Evolutionary conservation across 805 yeast species (phyloP), one percentile per base, ranked within the genome.

Genomic region (Candida morakotiae): DNA sequence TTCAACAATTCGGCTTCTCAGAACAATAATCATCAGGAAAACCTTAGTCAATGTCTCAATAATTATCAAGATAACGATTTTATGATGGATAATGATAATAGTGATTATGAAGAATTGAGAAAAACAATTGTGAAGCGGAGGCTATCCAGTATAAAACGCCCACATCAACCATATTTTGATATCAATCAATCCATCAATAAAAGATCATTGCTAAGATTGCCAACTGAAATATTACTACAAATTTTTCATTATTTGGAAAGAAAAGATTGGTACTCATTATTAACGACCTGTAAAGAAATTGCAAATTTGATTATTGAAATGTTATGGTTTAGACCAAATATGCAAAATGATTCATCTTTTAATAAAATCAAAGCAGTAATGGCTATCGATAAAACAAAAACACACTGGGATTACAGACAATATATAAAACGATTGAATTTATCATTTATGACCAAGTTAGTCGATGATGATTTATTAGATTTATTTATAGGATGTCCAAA

Each of bases 261-360:
- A 28, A 77, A 73, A 45, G 88, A 83, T 48, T 62, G 81, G 41
- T 78, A 77, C 19, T 67, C 77, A 10, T 59, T 83, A 16, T 63
- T 87, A 43, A 69, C 87, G 1, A 89, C 87, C 6, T 88, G 95
- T 60, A 79, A 77, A 49, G 74, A 79, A 43, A 88, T 95, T 83
- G 84, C 88, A 9, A 75, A 78, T 46, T 67, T 85, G 28, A 79
- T 85, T 10, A 79, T 87, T 9, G 95, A 86, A 50, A 69, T 82
- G 28, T 64, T 89, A 21, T 89, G 96, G 94, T 85, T 86, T 54
- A 75, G 98, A 41, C 96, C 97, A 3, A 76, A 75, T 29, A 70
- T 86, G 58, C 75, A 73, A 43, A 67, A 69, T 42, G 70, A 67
- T 31, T 41, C 55, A 2, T 67, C 79, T 2, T 73, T 78, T 45